Percentiles rank a stretch among this genome's conserved stretches.
These are phyloP conservation scores for Taiwanofungus camphoratus DNA, from an alignment of 1,284 basidiomycete species.

Conservation along the genomic window DNA sequence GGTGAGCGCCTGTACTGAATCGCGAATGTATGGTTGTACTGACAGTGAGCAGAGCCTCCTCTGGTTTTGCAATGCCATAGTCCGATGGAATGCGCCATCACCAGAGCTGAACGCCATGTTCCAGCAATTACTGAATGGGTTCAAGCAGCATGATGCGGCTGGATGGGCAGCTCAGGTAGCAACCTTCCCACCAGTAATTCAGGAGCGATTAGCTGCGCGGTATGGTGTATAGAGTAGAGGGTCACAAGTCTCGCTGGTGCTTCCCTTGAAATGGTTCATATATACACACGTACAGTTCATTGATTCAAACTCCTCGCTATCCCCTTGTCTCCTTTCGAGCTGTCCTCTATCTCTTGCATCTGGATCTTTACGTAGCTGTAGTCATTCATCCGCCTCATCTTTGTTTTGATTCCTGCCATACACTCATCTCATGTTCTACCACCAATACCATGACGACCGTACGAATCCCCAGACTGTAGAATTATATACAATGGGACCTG, in stretches of 20 bases:
- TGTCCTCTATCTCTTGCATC: constrained; percentile 16
- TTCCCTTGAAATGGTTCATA: background rate
- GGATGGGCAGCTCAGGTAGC: constrained; percentile 76
- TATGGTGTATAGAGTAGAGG: constrained; percentile 56
- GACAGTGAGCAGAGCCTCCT: constrained; percentile 62
- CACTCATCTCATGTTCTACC: background rate
- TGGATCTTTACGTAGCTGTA: constrained; percentile 25
- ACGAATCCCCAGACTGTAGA: background rate
- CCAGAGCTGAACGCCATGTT: constrained; percentile 89
- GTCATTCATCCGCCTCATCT: constrained; percentile 15
- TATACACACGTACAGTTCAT: constrained; percentile 6
- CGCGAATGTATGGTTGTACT: background rate
- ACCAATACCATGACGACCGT: background rate
- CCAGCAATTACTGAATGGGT: constrained; percentile 74
- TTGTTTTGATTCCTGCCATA: constrained; percentile 9
- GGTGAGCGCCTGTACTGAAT: constrained; percentile 37
- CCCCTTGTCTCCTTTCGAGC: constrained; percentile 13
- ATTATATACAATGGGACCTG: no score
- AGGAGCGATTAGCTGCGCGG: constrained; percentile 67
- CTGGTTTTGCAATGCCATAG: constrained; percentile 97
- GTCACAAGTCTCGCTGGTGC: background rate
- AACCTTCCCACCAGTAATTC: constrained; percentile 73
- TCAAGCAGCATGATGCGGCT: constrained; percentile 78
- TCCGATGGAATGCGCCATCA: constrained; percentile 88
- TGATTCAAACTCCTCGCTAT: constrained; percentile 9